phyloP scores from a whole-genome alignment of 768 basidiomycete species.

The Termitomyces heimii region DNA sequence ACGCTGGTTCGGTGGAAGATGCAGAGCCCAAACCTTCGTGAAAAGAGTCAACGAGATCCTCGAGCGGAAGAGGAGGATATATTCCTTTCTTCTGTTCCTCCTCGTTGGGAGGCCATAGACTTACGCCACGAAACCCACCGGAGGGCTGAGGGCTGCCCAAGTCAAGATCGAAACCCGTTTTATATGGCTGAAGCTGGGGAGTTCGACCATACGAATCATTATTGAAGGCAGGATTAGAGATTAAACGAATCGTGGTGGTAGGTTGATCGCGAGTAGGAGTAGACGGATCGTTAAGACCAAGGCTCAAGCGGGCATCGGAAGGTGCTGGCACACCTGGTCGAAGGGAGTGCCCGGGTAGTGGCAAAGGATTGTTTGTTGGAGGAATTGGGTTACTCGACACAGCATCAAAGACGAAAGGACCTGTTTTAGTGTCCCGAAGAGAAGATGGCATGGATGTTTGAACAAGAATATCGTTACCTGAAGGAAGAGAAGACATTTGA shows the following conservation, averaged over 20 bases:
- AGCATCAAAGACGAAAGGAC: constrained; percentile 42
- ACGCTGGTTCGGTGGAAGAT: constrained; percentile 1
- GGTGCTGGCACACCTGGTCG: constrained; percentile 61
- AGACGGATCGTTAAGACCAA: constrained; percentile 38
- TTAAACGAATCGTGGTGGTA: constrained; percentile 48
- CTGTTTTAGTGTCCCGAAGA: constrained; percentile 33
- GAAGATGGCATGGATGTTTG: constrained; percentile 36
- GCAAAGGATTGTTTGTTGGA: constrained; percentile 28
- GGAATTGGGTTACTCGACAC: not conserved
- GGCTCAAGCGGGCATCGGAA: constrained; percentile 52
- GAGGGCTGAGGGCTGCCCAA: constrained; percentile 44
- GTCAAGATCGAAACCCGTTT: constrained; percentile 63
- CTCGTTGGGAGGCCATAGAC: constrained; percentile 25
- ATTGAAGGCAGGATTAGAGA: constrained; percentile 27
- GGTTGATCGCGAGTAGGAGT: constrained; percentile 37
- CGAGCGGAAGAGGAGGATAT: constrained; percentile 33
- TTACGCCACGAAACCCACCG: constrained; percentile 15
- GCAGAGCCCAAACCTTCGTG: constrained; percentile 13
- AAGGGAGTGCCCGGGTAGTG: constrained; percentile 54
- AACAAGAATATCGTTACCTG: constrained; percentile 30
- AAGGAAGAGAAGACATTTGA: constrained; percentile 16
- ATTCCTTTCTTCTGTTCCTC: constrained; percentile 18
- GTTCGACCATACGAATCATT: constrained; percentile 30
- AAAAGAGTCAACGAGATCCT: constrained; percentile 19
- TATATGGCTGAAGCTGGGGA: constrained; percentile 60